A percentile compares a stretch with the other conserved stretches of the same genome.
Evolutionary conservation across 2,329 filamentous ascomycete species (phyloP).

Genomic region (Colletotrichum theobromicola): DNA sequence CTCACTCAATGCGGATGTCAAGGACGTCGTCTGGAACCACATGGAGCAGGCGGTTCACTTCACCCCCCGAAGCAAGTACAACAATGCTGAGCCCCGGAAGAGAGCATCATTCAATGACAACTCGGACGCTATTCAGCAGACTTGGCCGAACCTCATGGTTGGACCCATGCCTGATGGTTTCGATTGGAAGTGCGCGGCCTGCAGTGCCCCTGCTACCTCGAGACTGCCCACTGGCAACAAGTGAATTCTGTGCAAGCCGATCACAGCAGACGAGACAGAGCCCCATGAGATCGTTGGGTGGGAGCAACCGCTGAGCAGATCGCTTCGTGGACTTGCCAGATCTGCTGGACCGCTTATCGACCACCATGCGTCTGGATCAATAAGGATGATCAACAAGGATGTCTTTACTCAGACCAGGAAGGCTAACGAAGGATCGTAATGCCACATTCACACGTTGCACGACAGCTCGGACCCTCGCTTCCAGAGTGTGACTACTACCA

Average conservation of each 20-base stretch:
- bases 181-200: not conserved
- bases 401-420: not conserved
- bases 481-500: not conserved
- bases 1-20: not conserved
- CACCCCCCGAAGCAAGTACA: not conserved
- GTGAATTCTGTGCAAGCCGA: not conserved
- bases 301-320: not conserved
- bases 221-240: not conserved
- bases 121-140: not conserved
- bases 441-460: not conserved
- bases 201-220: not conserved
- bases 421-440: not conserved
- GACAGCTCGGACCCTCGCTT: not conserved
- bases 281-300: not conserved
- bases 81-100: not conserved
- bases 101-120: not conserved
- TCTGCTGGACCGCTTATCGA: not conserved
- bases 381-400: not conserved
- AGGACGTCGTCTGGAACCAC: not conserved
- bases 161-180: not conserved
- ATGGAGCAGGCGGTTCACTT: not conserved
- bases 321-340: not conserved
- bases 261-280: not conserved
- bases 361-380: not conserved
- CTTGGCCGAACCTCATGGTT: not conserved